A percentile compares a stretch with the other conserved stretches of the same genome.
These are phyloP conservation scores for Termitomyces titanicus DNA, from an alignment of 768 basidiomycete species.

Conservation along the genomic window DNA sequence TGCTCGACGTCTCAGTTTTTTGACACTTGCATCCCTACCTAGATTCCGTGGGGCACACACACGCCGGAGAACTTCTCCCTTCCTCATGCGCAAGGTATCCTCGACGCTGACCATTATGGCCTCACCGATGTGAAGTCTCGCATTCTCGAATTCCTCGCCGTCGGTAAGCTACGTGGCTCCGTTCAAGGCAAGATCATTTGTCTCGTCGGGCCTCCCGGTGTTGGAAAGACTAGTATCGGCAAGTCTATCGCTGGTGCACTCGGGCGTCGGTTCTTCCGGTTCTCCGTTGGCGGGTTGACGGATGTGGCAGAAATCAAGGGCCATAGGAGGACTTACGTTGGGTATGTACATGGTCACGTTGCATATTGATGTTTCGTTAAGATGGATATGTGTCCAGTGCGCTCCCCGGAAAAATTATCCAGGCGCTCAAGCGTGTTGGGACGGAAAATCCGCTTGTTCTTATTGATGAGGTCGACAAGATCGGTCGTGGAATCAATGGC, in stretches of 20 bases:
- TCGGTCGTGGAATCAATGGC: conserved; percentile 86
- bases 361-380: neutral
- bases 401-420: conserved; percentile 92
- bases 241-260: conserved; percentile 93
- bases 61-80: conserved; percentile 93
- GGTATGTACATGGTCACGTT: conserved; percentile 41
- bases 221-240: conserved; percentile 96
- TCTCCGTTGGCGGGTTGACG: conserved; percentile 93
- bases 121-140: conserved; percentile 89
- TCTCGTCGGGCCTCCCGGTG: conserved; percentile 94
- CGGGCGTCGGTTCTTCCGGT: conserved; percentile 90
- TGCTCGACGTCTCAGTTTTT: neutral
- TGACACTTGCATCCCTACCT: neutral
- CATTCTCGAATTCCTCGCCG: conserved; percentile 93
- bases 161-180: conserved; percentile 90
- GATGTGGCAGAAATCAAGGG: conserved; percentile 99
- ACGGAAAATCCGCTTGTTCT: conserved; percentile 93
- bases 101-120: conserved; percentile 96
- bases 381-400: conserved; percentile 43
- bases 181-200: conserved; percentile 98
- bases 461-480: conserved; percentile 96
- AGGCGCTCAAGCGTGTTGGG: conserved; percentile 88
- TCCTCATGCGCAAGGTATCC: conserved; percentile 70
- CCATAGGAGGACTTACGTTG: conserved; percentile 95
- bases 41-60: conserved; percentile 97